Base-by-base conservation (phyloP, 2,329 filamentous ascomycete species). In the Cladorrhinum sp. region DNA sequence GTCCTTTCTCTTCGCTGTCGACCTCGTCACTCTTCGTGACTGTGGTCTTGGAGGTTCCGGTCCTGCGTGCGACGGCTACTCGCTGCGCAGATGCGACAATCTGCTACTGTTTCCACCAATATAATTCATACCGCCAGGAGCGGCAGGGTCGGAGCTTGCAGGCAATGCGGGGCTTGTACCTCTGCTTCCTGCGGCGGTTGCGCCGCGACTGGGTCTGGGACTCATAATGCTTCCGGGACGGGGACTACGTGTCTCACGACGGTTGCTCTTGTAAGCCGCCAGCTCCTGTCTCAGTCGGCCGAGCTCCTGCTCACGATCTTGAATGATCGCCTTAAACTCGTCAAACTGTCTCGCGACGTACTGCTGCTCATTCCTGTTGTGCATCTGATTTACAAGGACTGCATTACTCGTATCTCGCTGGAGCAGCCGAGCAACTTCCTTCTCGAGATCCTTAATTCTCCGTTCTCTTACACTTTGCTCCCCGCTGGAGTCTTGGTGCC, bases 161-260 rank as follows among this genome's bases (percentile, higher is more conserved):
- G 71, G 66, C 16, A 72, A 68, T 27, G 77, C 75, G 18, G 81
- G 81, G 66, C 81, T 84, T 36, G 79, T 81, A 18, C 79, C 81
- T 25, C 81, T 76, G 61, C 81, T 83, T 55, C 77, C 75, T 13
- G 73, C 71, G 24, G 72, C 71, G n/a, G 71, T 53, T 13, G 50
- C 36, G 9, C 38, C 55, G 8, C 59, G 20, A 22, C 54, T 70
- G 10, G 60, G 61, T 45, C 77, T 72, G 2, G 83, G 83, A 62
- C 82, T 85, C 74, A 83, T 79, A 56, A 83, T 73, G 29, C 78
- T 76, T 64, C 79, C 74, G 10, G 80, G 74, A 6, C 81, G 77
- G n/a, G 84, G 84, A 67, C 83, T 85, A 22, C 81, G 80, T 2
- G 84, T 86, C 70, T 85, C 82, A 50, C 83, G 76, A 5, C 84